Evolutionary conservation across 2,329 filamentous ascomycete species (phyloP).

Genomic region (Pestalotiopsis sp.): DNA sequence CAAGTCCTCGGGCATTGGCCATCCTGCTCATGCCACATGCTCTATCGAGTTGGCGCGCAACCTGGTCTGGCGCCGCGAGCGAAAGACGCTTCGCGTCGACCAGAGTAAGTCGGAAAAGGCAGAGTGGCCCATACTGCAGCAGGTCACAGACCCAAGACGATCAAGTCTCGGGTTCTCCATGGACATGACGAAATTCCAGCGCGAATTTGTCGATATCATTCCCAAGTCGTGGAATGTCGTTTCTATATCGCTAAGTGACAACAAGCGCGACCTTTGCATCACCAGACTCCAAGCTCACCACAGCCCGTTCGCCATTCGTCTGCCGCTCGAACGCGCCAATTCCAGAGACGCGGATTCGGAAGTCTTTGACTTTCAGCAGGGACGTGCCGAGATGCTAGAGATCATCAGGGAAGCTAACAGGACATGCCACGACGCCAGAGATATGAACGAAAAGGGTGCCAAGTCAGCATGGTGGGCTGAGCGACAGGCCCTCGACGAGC

Average conservation of each 20-base stretch:
- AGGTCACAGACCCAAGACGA: slow-evolving; percentile 34
- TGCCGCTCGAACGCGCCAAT: slow-evolving; percentile 82
- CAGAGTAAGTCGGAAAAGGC: slow-evolving; percentile 35
- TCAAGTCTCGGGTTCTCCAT: slow-evolving; percentile 49
- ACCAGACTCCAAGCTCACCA: slow-evolving; percentile 79
- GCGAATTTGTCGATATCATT: slow-evolving; percentile 82
- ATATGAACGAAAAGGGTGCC: slow-evolving; percentile 73
- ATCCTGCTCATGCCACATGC: slow-evolving; percentile 62
- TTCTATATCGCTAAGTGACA: slow-evolving; percentile 82
- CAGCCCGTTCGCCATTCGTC: slow-evolving; percentile 81
- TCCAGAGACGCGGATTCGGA: slow-evolving; percentile 78
- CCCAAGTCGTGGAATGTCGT: slow-evolving; percentile 83
- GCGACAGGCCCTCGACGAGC: slow-evolving; percentile 76
- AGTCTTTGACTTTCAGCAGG: slow-evolving; percentile 81
- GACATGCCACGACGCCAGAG: slow-evolving; percentile 73
- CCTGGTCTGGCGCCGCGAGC: slow-evolving; percentile 68
- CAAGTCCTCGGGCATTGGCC: slow-evolving; percentile 46
- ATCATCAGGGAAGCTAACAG: slow-evolving; percentile 83
- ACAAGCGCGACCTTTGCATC: slow-evolving; percentile 81
- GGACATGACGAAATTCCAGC: slow-evolving; percentile 69
- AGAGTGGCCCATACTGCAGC: slow-evolving; percentile 38
- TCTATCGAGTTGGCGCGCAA: slow-evolving; percentile 72
- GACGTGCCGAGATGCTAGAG: slow-evolving; percentile 76
- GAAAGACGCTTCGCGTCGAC: slow-evolving; percentile 51
- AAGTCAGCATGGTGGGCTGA: slow-evolving; percentile 90